A percentile compares a stretch with the other conserved stretches of the same genome.
phyloP scores from a whole-genome alignment of 306 rosid genomes.

The Begonia peltatifolia region DNA sequence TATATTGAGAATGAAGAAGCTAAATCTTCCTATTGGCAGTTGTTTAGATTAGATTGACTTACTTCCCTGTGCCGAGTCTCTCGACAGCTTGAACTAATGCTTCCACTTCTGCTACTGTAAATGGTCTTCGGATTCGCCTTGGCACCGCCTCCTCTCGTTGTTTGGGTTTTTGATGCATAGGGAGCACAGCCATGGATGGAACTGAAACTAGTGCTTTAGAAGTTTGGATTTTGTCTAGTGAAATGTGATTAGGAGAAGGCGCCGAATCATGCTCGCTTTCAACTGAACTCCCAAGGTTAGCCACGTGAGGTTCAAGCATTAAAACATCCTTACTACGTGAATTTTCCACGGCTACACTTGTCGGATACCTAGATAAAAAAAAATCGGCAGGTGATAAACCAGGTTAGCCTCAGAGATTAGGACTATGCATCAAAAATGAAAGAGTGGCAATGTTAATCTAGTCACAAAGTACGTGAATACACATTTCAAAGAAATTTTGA shows the following conservation, averaged over 20 bases:
- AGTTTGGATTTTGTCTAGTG: slow-evolving; percentile 20
- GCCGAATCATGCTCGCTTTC: slow-evolving; percentile 35
- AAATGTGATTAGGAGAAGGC: slow-evolving; percentile 27
- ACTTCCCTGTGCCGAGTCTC: slow-evolving; percentile 90
- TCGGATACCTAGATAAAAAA: slow-evolving; percentile 35
- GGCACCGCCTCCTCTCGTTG: slow-evolving; percentile 45
- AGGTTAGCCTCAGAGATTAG: slow-evolving; percentile 16
- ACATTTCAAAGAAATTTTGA: neutral
- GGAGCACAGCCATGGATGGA: slow-evolving; percentile 38
- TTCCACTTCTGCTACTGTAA: slow-evolving; percentile 84
- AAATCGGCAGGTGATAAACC: neutral
- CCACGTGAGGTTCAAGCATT: slow-evolving; percentile 30
- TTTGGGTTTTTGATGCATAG: slow-evolving; percentile 36
- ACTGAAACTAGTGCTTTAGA: slow-evolving; percentile 43
- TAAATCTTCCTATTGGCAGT: too few species aligned
- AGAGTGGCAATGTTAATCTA: slow-evolving; percentile 8
- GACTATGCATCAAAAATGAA: slow-evolving; percentile 16
- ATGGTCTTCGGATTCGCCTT: slow-evolving; percentile 83
- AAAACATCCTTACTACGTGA: slow-evolving; percentile 25
- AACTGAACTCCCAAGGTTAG: slow-evolving; percentile 22
- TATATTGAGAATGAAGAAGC: neutral
- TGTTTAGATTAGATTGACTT: neutral
- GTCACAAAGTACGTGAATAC: neutral
- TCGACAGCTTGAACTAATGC: slow-evolving; percentile 89
- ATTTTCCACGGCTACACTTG: slow-evolving; percentile 28